Conservation (phyloP, 1,139 yeast genomes). For the Lodderomyces elongisporus region DNA sequence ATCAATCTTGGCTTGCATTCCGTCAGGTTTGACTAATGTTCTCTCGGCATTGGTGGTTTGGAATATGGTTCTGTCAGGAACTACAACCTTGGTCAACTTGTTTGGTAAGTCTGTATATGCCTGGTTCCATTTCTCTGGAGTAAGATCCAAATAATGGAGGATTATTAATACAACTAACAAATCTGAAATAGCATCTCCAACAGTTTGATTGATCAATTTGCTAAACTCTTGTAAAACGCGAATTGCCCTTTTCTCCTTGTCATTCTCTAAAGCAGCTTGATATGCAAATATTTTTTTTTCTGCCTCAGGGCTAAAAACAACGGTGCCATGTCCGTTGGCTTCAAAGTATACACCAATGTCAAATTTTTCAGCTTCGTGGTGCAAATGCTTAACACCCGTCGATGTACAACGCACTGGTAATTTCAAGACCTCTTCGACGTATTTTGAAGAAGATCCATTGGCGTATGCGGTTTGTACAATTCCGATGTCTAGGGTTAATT, state of each 20-base stretch:
- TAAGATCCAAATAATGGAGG: slow-evolving; percentile 46
- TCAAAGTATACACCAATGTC: slow-evolving; percentile 95
- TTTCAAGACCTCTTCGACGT: slow-evolving; percentile 54
- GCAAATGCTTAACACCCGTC: slow-evolving; percentile 95
- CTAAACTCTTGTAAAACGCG: slow-evolving; percentile 53
- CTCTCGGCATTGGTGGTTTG: slow-evolving; percentile 91
- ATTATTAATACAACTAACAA: slow-evolving; percentile 71
- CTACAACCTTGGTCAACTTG: slow-evolving; percentile 72
- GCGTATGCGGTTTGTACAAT: slow-evolving; percentile 98
- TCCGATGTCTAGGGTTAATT: slow-evolving; percentile 53
- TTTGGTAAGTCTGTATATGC: slow-evolving; percentile 86
- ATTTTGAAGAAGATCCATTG: slow-evolving; percentile 84
- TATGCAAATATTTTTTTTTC: slow-evolving; percentile 30
- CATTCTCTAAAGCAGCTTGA: slow-evolving; percentile 15
- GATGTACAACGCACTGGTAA: slow-evolving; percentile 87
- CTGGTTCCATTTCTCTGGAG: slow-evolving; percentile 70
- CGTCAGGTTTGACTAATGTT: slow-evolving; percentile 67
- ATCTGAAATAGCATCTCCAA: slow-evolving; percentile 95
- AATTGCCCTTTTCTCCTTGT: slow-evolving; percentile 37
- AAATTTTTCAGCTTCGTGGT: slow-evolving; percentile 76
- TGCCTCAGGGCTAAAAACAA: slow-evolving; percentile 65
- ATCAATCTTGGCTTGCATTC: slow-evolving; percentile 73
- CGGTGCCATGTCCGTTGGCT: slow-evolving; percentile 99
- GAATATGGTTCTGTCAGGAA: slow-evolving; percentile 73
- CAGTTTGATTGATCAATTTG: slow-evolving; percentile 85